Conservation (phyloP, 2,329 filamentous ascomycete genomes). For the Sclerotinia subarctica region DNA sequence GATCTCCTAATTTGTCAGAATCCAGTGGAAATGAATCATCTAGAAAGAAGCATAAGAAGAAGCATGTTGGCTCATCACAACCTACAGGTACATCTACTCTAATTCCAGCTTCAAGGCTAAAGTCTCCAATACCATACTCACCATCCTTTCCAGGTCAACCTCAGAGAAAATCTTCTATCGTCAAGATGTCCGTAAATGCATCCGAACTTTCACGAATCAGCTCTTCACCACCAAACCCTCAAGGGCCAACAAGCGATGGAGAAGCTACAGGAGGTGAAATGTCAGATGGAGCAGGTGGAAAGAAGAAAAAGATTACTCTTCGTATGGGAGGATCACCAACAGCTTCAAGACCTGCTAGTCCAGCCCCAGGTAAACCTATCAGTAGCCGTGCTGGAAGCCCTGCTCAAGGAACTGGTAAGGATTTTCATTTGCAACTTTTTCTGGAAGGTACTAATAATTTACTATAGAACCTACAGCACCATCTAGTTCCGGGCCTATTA, state of each 20-base stretch:
- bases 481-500: conserved; percentile 40
- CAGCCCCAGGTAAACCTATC: conserved; percentile 39
- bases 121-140: conserved; percentile 33
- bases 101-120: conserved; percentile 42
- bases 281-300: conserved; percentile 53
- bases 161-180: conserved; percentile 35
- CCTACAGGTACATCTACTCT: conserved; percentile 56
- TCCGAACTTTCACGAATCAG: conserved; percentile 36
- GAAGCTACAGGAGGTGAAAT: conserved; percentile 68
- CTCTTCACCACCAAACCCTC: conserved; percentile 32
- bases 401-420: conserved; percentile 26
- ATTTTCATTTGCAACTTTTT: neutral
- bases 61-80: conserved; percentile 51
- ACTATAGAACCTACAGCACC: conserved; percentile 21
- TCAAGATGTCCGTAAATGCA: conserved; percentile 34
- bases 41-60: conserved; percentile 75
- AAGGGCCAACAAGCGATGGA: conserved; percentile 62
- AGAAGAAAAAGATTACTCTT: conserved; percentile 55
- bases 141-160: conserved; percentile 26
- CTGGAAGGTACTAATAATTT: neutral
- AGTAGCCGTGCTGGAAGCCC: conserved; percentile 38
- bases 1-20: conserved; percentile 80
- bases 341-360: conserved; percentile 61
- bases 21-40: conserved; percentile 88
- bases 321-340: conserved; percentile 47